Percentiles rank a stretch among this genome's conserved stretches.
Conservation (phyloP, 2,329 filamentous ascomycete species). For the Cadophora luteo-olivacea region DNA sequence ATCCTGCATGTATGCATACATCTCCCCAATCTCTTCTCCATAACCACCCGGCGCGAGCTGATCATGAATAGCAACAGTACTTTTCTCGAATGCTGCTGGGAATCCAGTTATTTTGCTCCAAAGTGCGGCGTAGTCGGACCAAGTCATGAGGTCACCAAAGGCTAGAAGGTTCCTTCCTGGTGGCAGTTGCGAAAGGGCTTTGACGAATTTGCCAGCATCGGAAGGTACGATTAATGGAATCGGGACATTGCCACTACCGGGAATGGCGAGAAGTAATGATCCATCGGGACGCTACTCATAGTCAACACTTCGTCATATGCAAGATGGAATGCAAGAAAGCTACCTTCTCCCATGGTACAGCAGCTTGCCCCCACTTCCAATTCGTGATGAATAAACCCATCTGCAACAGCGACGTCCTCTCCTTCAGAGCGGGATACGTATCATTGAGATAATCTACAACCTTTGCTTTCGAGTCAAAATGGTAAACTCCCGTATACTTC, state of each 20-base stretch:
- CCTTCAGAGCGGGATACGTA: conserved; percentile 38
- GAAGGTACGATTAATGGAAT: conserved; percentile 39
- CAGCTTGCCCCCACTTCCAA: conserved; percentile 32
- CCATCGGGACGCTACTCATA: conserved; percentile 29
- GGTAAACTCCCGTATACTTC: conserved; percentile 47
- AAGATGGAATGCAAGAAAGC: background rate
- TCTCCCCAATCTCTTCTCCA: conserved; percentile 45
- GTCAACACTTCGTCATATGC: background rate
- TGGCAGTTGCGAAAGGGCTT: conserved; percentile 39
- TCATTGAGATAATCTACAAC: conserved; percentile 40
- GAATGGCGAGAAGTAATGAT: conserved; percentile 24
- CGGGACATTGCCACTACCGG: conserved; percentile 23
- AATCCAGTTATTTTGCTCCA: conserved; percentile 32
- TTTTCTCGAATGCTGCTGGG: conserved; percentile 26
- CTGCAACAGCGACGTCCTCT: conserved; percentile 45
- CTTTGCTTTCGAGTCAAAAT: conserved; percentile 48
- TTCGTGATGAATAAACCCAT: conserved; percentile 47
- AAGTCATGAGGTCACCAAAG: conserved; percentile 29
- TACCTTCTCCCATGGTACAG: conserved; percentile 32
- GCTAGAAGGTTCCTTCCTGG: conserved; percentile 36
- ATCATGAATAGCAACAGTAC: conserved; percentile 35
- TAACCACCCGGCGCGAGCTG: conserved; percentile 35
- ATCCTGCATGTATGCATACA: conserved; percentile 39
- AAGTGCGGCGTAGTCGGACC: conserved; percentile 30
- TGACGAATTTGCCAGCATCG: conserved; percentile 44